Evolutionary conservation across 116 monocot genomes (phyloP), one percentile per base, ranked within the genome.

Genomic region (Trichopus zeylanicus): DNA sequence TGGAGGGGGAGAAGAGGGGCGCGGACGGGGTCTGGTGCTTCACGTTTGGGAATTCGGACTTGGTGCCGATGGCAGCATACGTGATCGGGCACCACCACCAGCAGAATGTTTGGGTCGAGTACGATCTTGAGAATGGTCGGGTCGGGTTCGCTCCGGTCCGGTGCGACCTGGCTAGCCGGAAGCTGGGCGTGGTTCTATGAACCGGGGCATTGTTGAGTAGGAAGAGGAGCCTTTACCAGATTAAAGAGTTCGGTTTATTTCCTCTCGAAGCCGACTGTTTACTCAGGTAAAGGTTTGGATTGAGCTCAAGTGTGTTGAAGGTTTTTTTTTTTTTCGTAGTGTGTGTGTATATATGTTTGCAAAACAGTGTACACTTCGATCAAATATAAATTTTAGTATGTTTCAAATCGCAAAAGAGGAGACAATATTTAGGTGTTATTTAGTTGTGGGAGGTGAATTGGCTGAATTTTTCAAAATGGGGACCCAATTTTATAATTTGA

Each of bases 11-110:
- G 61, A 10, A 31, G 35, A 56, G 71, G 56, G 72, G 71, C 3
- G 54, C 23, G 8, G 86, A 81, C 24, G 68, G 59, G 31, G 78
- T 89, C 12, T 78, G 89, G 89, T 94, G 94, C 83, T 53, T 89
- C 51, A 94, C 94, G 28, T 94, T 94, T 46, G 94, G 94, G 7
- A 94, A 94, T 70, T 86, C 83, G 53, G 94, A 94, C 26, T 51
- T 94, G 75, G 83, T 89, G 19, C 80, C 82, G 10, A 23, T 94
- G 21, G 83, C 75, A 62, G 86, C 95, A 18, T 95, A 78, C 56
- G 64, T 95, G 11, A 89, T 95, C 48, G 95, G 95, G 13, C 89
- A 95, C 66, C 95, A 95, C 65, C 95, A 95, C 66, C 95, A 95
- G 76, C 79, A 79, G 70, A 81, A 95, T 67, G 62, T 86, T 19